Conservation (phyloP, 192 early-diverging fungal genomes). For the Coemansia sp. region DNA sequence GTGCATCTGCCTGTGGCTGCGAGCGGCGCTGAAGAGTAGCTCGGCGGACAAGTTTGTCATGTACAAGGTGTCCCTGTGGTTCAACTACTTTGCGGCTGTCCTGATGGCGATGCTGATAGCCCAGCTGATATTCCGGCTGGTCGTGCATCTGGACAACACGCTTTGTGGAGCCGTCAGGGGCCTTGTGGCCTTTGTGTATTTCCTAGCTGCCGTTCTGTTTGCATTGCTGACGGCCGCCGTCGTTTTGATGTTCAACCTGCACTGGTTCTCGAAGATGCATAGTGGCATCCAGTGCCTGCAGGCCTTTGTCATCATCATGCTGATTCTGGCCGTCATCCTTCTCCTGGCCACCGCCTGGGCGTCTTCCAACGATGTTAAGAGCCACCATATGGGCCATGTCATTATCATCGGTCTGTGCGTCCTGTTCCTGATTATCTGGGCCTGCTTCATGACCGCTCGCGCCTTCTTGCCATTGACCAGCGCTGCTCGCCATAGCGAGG, state of each 20-base stretch:
- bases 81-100: constrained; percentile 47
- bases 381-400: constrained; percentile 48
- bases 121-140: constrained; percentile 44
- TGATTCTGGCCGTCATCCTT: constrained; percentile 29
- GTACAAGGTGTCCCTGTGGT: constrained; percentile 45
- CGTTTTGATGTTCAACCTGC: constrained; percentile 48
- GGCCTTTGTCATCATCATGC: constrained; percentile 41
- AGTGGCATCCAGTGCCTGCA: constrained; percentile 45
- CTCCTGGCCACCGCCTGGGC: constrained; percentile 29
- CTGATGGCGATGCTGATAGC: constrained; percentile 30
- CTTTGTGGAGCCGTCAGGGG: constrained; percentile 25
- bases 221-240: constrained; percentile 37
- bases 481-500: constrained; percentile 44
- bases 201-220: constrained; percentile 23
- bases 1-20: constrained; percentile 37
- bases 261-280: constrained; percentile 27
- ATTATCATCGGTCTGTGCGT: constrained; percentile 37
- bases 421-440: constrained; percentile 38
- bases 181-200: constrained; percentile 40
- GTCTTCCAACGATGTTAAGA: constrained; percentile 29
- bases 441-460: constrained; percentile 44
- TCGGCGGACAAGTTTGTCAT: constrained; percentile 28
- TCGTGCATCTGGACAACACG: constrained; percentile 45
- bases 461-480: constrained; percentile 38
- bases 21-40: constrained; percentile 22